Conservation (phyloP, 2,329 filamentous ascomycete species). For the Ceratocystis cubensis region DNA sequence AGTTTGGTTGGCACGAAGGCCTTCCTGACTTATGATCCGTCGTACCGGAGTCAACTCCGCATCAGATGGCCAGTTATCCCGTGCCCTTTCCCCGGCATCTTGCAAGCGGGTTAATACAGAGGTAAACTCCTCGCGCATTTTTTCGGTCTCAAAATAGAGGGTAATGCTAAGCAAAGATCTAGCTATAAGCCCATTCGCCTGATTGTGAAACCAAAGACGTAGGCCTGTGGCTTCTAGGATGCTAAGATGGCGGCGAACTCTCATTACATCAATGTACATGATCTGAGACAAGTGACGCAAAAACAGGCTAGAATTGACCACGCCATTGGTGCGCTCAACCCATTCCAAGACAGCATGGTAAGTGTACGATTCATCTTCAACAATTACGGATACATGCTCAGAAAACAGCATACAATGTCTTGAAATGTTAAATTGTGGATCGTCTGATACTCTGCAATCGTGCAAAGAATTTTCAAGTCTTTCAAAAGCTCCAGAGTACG, state of each 20-base stretch:
- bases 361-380: constrained; percentile 4
- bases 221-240: background rate
- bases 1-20: too few species aligned
- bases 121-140: background rate
- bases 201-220: constrained; percentile 7
- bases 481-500: background rate
- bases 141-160: constrained; percentile 4
- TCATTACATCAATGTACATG: constrained; percentile 15
- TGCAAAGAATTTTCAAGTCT: background rate
- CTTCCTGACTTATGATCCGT: background rate
- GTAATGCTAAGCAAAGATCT: background rate
- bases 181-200: background rate
- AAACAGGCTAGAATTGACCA: constrained; percentile 7
- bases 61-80: background rate
- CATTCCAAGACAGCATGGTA: constrained; percentile 15
- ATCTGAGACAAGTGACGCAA: constrained; percentile 13
- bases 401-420: constrained; percentile 16
- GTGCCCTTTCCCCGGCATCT: background rate
- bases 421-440: constrained; percentile 10
- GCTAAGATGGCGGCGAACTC: background rate
- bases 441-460: constrained; percentile 13
- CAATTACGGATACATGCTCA: background rate
- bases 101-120: background rate
- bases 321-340: constrained; percentile 11
- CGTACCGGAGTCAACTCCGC: background rate